Evolutionary conservation across 176 grass and related monocot genomes (phyloP), one percentile per base, ranked within the genome.

Genomic region (Cymbopogon citratus): DNA sequence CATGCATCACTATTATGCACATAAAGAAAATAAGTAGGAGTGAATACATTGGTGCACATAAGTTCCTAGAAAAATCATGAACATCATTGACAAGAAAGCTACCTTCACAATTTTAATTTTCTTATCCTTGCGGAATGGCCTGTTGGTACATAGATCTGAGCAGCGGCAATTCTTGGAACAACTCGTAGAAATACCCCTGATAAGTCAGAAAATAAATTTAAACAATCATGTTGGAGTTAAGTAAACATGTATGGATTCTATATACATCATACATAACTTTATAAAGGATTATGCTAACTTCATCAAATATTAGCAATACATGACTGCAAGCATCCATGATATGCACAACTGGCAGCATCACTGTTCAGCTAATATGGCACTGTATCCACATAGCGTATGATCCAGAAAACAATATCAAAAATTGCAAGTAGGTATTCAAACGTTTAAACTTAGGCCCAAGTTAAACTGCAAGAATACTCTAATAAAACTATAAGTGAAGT

Each of bases 61-160:
- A 54, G 18, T 33, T 19, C n/a, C 45, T 62, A 15, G 24, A 63
- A 52, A 35, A 35, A 63, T 28, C 25, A 79, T 78, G 46, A 10
- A 63, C 34, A 82, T 60, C 5, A 82, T 49, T 69, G 84, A 65
- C 57, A 69, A 81, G 59, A 67, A 13, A 80, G 13, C 83, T 91
- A 99, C 96, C 96, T 99, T 99, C 4, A 99, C 96, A 88, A 95
- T 76, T 89, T 89, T 99, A 73, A 95, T 90, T 87, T 99, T 99
- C 66, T 91, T 99, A 64, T 99, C 96, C 85, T 99, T 99, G 45
- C 92, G 84, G 40, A 99, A 99, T 34, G 96, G 96, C 69, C 80
- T 91, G 76, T 99, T 99, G 54, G 71, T 91, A 86, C 96, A 99
- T 54, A 93, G 81, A 65, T 94, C 96, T 82, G 96, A 92, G 77